A percentile compares a stretch with the other conserved stretches of the same genome.
These are phyloP conservation scores for Rhypophila decipiens DNA, from an alignment of 495 filamentous ascomycete genomes.

Conservation along the genomic window DNA sequence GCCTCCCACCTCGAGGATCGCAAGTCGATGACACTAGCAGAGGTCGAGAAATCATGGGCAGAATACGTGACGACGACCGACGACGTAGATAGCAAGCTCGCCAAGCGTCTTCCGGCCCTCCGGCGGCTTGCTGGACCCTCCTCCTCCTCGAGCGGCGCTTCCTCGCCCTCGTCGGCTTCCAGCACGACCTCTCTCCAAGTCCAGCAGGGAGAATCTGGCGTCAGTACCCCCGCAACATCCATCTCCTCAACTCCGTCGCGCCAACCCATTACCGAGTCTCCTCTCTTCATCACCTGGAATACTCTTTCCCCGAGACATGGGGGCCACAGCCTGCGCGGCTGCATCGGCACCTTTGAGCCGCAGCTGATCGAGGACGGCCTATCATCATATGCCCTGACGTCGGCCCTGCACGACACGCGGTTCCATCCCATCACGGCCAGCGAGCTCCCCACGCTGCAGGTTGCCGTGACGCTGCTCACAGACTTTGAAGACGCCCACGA, in stretches of 20 bases:
- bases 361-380: constrained; percentile 69
- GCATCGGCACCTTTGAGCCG: constrained; percentile 91
- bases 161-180: constrained; percentile 18
- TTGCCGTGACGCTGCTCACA: constrained; percentile 66
- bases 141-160: constrained; percentile 14
- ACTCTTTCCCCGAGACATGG: constrained; percentile 50
- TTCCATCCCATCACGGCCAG: constrained; percentile 65
- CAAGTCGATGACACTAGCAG: constrained; percentile 46
- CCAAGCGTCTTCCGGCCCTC: constrained; percentile 34
- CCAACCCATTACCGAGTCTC: constrained; percentile 37
- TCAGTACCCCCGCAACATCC: constrained; percentile 31
- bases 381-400: constrained; percentile 75
- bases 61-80: constrained; percentile 28
- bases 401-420: constrained; percentile 82
- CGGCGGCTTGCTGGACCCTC: constrained; percentile 27
- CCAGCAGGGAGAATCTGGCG: constrained; percentile 9
- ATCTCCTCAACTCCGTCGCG: constrained; percentile 19
- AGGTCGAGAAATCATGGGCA: constrained; percentile 70
- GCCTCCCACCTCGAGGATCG: constrained; percentile 40
- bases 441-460: constrained; percentile 64
- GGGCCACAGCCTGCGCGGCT: constrained; percentile 71
- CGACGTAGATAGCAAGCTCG: constrained; percentile 17
- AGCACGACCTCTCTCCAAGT: constrained; percentile 20
- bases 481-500: constrained; percentile 67
- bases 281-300: constrained; percentile 97